A percentile compares a stretch with the other conserved stretches of the same genome.
Conservation (phyloP, 305 asterid genomes). For the Salvia sclarea region DNA sequence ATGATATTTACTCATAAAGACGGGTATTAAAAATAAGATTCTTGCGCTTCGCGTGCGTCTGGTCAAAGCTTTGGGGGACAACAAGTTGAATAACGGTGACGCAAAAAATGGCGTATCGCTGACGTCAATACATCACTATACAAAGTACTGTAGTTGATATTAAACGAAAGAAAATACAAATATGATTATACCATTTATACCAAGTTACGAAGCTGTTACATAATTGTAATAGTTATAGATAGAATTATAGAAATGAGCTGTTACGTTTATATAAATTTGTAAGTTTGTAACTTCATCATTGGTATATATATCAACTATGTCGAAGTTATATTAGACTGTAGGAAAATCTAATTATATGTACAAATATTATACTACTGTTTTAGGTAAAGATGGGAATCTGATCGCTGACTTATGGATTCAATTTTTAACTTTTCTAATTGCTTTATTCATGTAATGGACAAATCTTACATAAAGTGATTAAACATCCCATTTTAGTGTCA, state of each 20-base stretch:
- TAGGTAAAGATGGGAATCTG: slow-evolving; percentile 13
- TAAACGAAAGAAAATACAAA: not conserved
- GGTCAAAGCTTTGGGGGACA: not conserved
- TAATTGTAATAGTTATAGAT: not conserved
- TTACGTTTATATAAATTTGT: too few species aligned
- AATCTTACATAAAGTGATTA: slow-evolving; percentile 34
- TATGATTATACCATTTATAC: too few species aligned
- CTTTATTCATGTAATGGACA: slow-evolving; percentile 20
- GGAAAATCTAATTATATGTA: not conserved
- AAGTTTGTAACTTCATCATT: too few species aligned
- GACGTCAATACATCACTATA: not conserved
- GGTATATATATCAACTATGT: too few species aligned
- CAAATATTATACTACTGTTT: not conserved
- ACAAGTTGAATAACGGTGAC: slow-evolving; percentile 4
- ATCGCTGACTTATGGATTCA: slow-evolving; percentile 34
- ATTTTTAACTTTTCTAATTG: slow-evolving; percentile 21
- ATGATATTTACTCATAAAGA: too few species aligned
- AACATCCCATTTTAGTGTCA: slow-evolving; percentile 27
- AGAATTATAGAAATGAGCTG: not conserved
- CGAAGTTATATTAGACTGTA: too few species aligned
- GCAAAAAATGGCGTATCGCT: slow-evolving; percentile 8
- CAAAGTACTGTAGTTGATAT: too few species aligned
- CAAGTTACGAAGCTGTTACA: not conserved
- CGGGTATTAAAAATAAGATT: not conserved
- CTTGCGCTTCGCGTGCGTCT: not conserved